Evolutionary conservation across 331 rosid species (phyloP).

Genomic region (Rosa hybrid): DNA sequence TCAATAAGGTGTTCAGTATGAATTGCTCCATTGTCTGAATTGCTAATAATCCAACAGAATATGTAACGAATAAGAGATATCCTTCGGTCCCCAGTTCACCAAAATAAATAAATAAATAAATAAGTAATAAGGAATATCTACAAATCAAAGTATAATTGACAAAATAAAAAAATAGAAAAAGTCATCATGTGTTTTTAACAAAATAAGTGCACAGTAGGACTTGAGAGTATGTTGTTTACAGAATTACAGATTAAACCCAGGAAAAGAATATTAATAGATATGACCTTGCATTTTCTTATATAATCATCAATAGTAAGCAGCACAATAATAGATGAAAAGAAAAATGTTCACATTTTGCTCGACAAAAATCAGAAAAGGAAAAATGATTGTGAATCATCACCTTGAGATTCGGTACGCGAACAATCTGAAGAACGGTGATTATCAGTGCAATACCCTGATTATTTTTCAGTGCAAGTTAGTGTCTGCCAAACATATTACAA

Average conservation of each 20-base stretch:
- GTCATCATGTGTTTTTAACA: not conserved
- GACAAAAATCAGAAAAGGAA: constrained; percentile 6
- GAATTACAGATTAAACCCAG: not conserved
- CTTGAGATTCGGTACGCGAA: constrained; percentile 97
- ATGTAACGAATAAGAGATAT: not conserved
- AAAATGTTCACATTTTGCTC: not conserved
- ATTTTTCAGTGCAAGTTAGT: constrained; percentile 16
- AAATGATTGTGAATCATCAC: constrained; percentile 39
- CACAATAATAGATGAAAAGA: not conserved
- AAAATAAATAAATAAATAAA: not conserved
- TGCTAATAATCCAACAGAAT: not conserved
- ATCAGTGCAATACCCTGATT: constrained; percentile 89
- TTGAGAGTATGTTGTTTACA: not conserved
- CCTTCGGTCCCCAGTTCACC: not conserved
- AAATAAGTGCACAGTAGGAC: not conserved
- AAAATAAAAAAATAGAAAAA: not conserved
- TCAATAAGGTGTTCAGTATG: constrained; percentile 14
- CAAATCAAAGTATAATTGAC: not conserved
- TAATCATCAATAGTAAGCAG: not conserved
- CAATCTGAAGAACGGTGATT: constrained; percentile 97
- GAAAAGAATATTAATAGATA: not conserved
- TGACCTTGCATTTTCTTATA: not conserved
- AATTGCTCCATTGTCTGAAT: constrained; percentile 6
- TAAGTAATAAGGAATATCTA: not conserved
- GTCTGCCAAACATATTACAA: constrained; percentile 10